Evolutionary conservation across 1,284 basidiomycete species (phyloP).

Genomic region (Ganoderma resinaceum): DNA sequence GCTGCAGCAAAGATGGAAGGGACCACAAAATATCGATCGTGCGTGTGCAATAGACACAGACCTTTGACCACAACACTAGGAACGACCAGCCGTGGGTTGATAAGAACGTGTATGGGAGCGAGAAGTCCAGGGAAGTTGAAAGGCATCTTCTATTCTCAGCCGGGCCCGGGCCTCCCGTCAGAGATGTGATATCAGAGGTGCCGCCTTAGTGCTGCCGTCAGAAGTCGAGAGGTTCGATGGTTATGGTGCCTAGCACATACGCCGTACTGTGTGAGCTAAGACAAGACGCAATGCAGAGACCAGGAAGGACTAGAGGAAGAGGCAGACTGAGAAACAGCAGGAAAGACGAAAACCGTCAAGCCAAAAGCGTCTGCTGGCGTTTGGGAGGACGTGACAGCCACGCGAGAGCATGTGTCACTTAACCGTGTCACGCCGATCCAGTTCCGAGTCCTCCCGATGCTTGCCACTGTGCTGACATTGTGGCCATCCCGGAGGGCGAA

Average conservation of each 20-base stretch:
- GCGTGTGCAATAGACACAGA: slow-evolving; percentile 41
- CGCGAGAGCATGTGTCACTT: background rate
- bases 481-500: too few species aligned
- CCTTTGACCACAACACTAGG: slow-evolving; percentile 80
- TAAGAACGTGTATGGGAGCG: slow-evolving; percentile 75
- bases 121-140: slow-evolving; percentile 81
- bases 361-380: background rate
- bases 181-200: background rate
- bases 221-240: background rate
- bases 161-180: background rate
- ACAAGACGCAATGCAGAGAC: background rate
- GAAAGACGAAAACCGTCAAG: background rate
- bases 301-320: background rate
- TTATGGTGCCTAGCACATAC: background rate
- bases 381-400: background rate
- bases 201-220: background rate
- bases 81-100: slow-evolving; percentile 77
- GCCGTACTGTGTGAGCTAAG: background rate
- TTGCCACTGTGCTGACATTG: too few species aligned
- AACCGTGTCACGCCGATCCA: background rate
- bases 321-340: background rate
- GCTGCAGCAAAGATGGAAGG: background rate
- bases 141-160: slow-evolving; percentile 55
- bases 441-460: background rate
- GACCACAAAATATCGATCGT: background rate